Evolutionary conservation across 768 basidiomycete genomes (phyloP).

Genomic region (Exidia glandulosa): DNA sequence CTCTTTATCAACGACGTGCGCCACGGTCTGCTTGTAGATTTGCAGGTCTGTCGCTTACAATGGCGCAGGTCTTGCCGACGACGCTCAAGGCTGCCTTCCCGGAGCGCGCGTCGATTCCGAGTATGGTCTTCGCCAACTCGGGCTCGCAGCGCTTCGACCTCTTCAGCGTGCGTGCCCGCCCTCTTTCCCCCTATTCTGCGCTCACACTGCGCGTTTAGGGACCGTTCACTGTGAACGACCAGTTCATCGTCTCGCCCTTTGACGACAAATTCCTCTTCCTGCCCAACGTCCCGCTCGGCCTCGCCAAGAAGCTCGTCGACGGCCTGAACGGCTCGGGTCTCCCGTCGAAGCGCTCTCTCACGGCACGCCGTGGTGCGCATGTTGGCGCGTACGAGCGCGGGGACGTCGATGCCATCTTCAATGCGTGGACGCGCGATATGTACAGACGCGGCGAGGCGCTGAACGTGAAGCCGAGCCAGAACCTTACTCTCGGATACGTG

Average conservation of each 20-base stretch:
- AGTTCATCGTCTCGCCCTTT: slow-evolving; percentile 66
- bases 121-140: slow-evolving; percentile 54
- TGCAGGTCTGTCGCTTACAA: too few relatives aligned
- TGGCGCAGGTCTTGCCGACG: slow-evolving; percentile 29
- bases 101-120: slow-evolving; percentile 41
- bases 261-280: slow-evolving; percentile 53
- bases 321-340: slow-evolving; percentile 9
- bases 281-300: slow-evolving; percentile 35
- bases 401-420: slow-evolving; percentile 1
- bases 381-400: background rate
- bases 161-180: slow-evolving; percentile 20
- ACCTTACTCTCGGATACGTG: slow-evolving; percentile 65
- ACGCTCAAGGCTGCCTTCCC: slow-evolving; percentile 21
- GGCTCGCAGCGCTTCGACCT: slow-evolving; percentile 58
- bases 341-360: slow-evolving; percentile 2
- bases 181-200: background rate
- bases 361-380: background rate
- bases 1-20: slow-evolving; percentile 40
- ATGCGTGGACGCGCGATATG: slow-evolving; percentile 3
- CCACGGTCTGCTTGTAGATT: background rate
- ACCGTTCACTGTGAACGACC: slow-evolving; percentile 69
- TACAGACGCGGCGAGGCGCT: slow-evolving; percentile 19
- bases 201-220: slow-evolving; percentile 26
- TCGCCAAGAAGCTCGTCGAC: slow-evolving; percentile 41
- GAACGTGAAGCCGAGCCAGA: slow-evolving; percentile 30